Evolutionary conservation across 805 yeast species (phyloP).

Genomic region (Candida sanyiensis): DNA sequence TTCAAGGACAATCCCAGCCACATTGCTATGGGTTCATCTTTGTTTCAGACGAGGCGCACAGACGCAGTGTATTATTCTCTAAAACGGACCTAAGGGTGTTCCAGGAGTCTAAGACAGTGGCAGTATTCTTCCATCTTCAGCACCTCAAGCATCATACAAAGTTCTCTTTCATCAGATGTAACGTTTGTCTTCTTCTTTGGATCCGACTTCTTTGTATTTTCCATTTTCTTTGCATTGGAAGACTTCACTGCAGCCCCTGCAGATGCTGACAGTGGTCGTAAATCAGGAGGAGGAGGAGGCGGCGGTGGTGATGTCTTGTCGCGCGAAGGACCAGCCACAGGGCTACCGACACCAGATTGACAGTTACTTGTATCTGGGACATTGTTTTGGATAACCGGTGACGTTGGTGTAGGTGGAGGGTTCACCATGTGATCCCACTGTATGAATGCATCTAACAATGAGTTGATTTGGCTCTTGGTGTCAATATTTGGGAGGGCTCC

Average conservation of each 20-base stretch:
- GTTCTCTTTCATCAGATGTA: constrained; percentile 8
- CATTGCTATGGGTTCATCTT: too few relatives aligned
- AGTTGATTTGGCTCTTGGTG: constrained; percentile 11
- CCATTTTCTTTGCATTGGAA: background rate
- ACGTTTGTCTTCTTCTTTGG: background rate
- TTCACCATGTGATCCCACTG: constrained; percentile 14
- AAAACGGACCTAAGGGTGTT: background rate
- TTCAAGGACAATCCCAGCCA: too few relatives aligned
- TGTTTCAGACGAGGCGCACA: too few relatives aligned
- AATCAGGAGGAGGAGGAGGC: too few relatives aligned
- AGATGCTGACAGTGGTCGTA: too few relatives aligned
- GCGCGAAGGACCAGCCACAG: too few relatives aligned
- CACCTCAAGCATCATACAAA: constrained; percentile 25
- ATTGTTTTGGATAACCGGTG: background rate
- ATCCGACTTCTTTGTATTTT: background rate
- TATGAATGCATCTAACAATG: constrained; percentile 11
- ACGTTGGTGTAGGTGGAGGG: background rate
- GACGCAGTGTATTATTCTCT: background rate
- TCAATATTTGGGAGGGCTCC: constrained; percentile 30
- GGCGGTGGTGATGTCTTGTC: background rate
- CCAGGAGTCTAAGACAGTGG: constrained; percentile 5
- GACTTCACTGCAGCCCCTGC: background rate
- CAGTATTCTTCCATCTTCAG: constrained; percentile 23
- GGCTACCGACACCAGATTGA: too few relatives aligned
- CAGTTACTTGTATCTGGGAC: too few relatives aligned